Percentiles rank a stretch among this genome's conserved stretches.
Evolutionary conservation across 2,329 filamentous ascomycete species (phyloP).

Genomic region (Helicocarpus griseus): DNA sequence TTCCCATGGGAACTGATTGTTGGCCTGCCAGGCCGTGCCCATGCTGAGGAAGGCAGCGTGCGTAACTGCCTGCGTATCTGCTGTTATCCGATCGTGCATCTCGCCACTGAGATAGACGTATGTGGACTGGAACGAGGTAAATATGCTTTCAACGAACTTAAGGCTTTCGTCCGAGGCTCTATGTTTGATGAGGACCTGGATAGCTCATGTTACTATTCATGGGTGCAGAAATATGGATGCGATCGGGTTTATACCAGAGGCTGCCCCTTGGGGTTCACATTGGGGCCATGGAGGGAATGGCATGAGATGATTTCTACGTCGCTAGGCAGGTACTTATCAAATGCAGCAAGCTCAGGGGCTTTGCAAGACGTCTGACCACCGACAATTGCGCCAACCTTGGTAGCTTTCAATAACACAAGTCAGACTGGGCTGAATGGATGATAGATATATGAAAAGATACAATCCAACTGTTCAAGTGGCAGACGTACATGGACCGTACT

Average conservation of each 20-base stretch:
- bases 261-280: conserved; percentile 78
- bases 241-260: conserved; percentile 56
- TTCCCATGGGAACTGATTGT: conserved; percentile 94
- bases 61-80: conserved; percentile 95
- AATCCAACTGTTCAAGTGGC: not conserved
- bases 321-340: conserved; percentile 74
- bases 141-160: conserved; percentile 66
- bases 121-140: conserved; percentile 75
- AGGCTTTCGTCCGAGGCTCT: conserved; percentile 70
- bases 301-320: conserved; percentile 93
- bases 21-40: conserved; percentile 95
- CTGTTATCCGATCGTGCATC: conserved; percentile 92
- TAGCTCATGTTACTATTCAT: conserved; percentile 3
- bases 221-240: not conserved
- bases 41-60: conserved; percentile 95
- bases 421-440: conserved; percentile 6
- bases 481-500: conserved; percentile 82
- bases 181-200: conserved; percentile 74
- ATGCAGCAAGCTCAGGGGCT: conserved; percentile 86
- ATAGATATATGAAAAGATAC: not conserved
- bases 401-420: conserved; percentile 50
- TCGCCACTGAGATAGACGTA: conserved; percentile 78
- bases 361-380: conserved; percentile 98
- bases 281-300: conserved; percentile 91
- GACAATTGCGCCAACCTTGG: conserved; percentile 88